Conservation (phyloP, 345 rosid species). For the Angophora floribunda region DNA sequence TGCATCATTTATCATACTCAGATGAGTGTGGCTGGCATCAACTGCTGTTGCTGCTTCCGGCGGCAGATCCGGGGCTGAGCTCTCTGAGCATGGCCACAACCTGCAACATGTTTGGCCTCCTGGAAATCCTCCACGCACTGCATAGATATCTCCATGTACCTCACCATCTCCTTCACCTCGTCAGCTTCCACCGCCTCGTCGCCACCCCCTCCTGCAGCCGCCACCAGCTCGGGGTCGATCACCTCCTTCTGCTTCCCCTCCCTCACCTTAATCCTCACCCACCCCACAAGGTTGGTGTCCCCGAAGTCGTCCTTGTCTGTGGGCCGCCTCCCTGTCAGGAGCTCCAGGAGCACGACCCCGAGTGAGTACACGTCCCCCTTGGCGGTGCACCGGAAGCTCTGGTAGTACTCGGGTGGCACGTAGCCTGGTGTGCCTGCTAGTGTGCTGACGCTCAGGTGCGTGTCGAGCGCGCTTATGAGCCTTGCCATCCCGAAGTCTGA, state of each 20-base stretch:
- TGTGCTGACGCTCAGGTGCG: slow-evolving; percentile 92
- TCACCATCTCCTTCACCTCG: slow-evolving; percentile 72
- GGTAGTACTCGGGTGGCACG: slow-evolving; percentile 94
- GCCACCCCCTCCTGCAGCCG: slow-evolving; percentile 26
- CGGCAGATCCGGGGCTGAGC: slow-evolving; percentile 32
- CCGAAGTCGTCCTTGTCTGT: slow-evolving; percentile 96
- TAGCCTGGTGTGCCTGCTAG: slow-evolving; percentile 97
- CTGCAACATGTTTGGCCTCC: slow-evolving; percentile 81
- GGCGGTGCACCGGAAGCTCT: slow-evolving; percentile 91
- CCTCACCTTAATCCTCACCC: slow-evolving; percentile 83
- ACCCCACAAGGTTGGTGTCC: slow-evolving; percentile 95
- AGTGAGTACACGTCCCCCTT: slow-evolving; percentile 92
- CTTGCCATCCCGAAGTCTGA: slow-evolving; percentile 99
- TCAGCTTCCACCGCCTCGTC: slow-evolving; percentile 35
- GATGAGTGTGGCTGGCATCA: not conserved
- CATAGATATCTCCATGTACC: slow-evolving; percentile 71
- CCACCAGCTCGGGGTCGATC: slow-evolving; percentile 64
- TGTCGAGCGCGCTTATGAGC: slow-evolving; percentile 90
- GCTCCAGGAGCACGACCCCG: slow-evolving; percentile 83
- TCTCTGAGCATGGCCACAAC: slow-evolving; percentile 83
- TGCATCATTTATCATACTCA: not conserved
- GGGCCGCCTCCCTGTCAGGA: slow-evolving; percentile 85
- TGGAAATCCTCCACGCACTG: slow-evolving; percentile 88
- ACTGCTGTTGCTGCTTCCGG: slow-evolving; percentile 52
- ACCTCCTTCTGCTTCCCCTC: slow-evolving; percentile 93